Evolutionary conservation across 2,329 filamentous ascomycete genomes (phyloP), one percentile per base, ranked within the genome.

Genomic region (Fusarium proliferatum): DNA sequence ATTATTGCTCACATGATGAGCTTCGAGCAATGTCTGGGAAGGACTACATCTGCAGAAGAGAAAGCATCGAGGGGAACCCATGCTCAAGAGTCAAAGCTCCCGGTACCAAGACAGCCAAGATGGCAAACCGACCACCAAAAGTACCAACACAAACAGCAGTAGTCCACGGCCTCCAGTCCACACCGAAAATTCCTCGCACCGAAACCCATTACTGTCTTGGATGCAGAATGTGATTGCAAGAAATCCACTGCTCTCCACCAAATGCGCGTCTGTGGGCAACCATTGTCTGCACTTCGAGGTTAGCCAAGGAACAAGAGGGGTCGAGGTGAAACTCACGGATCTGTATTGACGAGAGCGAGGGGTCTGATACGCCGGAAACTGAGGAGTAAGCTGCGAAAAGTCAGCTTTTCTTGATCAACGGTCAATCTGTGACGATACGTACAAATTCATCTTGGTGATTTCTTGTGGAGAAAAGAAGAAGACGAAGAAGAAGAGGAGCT

Each of bases 1-100:
- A 9, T 34, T 33, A 6, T 23, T 43, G 15, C 38, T 42, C 19
- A 21, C 38, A 2, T 15, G 26, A 33, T 23, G 2, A n/a, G 3
- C 1, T 11, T 16, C 6, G 17, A 5, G 13, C 2, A 11, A 53
- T n/a, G 7, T 6, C 13, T 38, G 23, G 4, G 23, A 4, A 28
- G 3, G 9, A 38, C 13, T 9, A n/a, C 13, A 12, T 7, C 7
- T 28, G 23, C 2, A 11, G n/a, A 28, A 53, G 49, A 21, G 17
- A 4, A 36, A 28, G 5, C 7, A 2, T 21, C 17, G 6, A 6
- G 7, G 13, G 16, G 9, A 38, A 21, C 9, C 9, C 12, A 28
- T n/a, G 33, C 19, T 53, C 10, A 28, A 28, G 26, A 28, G 26
- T 28, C 26, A 38, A 23, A 33, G 23, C 6, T 8, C 17, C 34